Evolutionary conservation across 768 basidiomycete species (phyloP).

Genomic region (Lentinus brumalis): DNA sequence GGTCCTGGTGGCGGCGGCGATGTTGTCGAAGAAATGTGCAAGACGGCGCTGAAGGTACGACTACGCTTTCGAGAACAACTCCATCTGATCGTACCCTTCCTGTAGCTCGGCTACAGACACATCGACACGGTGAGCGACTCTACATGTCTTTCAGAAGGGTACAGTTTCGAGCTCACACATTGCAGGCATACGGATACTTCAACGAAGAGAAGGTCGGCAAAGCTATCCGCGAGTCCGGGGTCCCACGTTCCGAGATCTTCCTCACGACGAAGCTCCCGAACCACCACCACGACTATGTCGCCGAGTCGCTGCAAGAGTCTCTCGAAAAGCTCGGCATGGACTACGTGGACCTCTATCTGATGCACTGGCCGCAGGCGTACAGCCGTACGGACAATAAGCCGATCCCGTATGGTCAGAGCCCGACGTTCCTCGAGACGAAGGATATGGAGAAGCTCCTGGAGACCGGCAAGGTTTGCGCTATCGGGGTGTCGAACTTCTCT

Average conservation of each 20-base stretch:
- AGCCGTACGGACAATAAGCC: slow-evolving; percentile 20
- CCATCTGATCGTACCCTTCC: no score
- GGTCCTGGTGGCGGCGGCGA: slow-evolving; percentile 52
- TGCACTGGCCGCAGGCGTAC: slow-evolving; percentile 54
- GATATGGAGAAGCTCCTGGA: slow-evolving; percentile 57
- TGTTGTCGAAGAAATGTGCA: slow-evolving; percentile 51
- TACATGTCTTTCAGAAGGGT: not conserved
- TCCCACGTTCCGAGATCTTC: slow-evolving; percentile 45
- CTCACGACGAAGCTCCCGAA: slow-evolving; percentile 28
- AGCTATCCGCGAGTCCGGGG: slow-evolving; percentile 55
- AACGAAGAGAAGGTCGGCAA: slow-evolving; percentile 85
- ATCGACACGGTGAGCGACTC: slow-evolving; percentile 51
- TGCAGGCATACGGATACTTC: slow-evolving; percentile 9
- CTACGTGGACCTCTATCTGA: slow-evolving; percentile 44
- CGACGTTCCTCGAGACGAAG: slow-evolving; percentile 43
- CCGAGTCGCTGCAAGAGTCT: slow-evolving; percentile 41
- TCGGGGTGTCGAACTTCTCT: slow-evolving; percentile 64
- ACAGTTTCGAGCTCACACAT: not conserved
- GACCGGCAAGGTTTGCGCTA: slow-evolving; percentile 47
- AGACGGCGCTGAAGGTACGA: slow-evolving; percentile 19
- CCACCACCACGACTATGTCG: slow-evolving; percentile 38
- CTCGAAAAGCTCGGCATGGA: slow-evolving; percentile 32
- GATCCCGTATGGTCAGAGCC: slow-evolving; percentile 29
- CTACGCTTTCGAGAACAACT: no score
- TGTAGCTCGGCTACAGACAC: slow-evolving; percentile 64